Evolutionary conservation across 768 basidiomycete genomes (phyloP).

Genomic region (Kwoniella sp.): DNA sequence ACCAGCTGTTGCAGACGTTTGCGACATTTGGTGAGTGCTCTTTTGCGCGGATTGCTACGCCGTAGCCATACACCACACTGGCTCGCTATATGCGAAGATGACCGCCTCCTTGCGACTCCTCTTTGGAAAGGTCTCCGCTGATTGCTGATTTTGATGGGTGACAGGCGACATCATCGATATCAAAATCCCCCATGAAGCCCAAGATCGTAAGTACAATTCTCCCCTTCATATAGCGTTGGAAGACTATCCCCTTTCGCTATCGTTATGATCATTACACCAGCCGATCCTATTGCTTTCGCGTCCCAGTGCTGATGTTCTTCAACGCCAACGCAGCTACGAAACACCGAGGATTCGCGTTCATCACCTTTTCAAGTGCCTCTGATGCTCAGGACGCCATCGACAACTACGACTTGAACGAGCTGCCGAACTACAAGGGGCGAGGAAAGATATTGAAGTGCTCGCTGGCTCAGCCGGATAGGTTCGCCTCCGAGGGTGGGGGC

Average conservation of each 20-base stretch:
- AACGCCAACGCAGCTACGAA: conserved; percentile 35
- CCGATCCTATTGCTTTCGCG: neutral
- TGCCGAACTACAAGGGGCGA: conserved; percentile 73
- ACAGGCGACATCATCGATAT: conserved; percentile 91
- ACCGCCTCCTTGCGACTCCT: neutral
- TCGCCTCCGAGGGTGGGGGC: conserved; percentile 60
- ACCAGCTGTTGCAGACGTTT: conserved; percentile 74
- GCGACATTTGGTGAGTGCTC: conserved; percentile 75
- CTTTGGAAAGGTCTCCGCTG: no score
- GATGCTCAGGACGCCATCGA: conserved; percentile 97
- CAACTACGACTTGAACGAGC: conserved; percentile 95
- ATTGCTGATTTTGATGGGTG: neutral
- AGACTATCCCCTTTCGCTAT: conserved; percentile 23
- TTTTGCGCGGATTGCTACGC: no score
- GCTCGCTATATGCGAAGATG: neutral
- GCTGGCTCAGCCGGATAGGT: conserved; percentile 80
- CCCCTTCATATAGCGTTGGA: no score
- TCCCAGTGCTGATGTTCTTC: conserved; percentile 11
- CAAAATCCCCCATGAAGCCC: conserved; percentile 72
- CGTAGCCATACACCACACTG: neutral
- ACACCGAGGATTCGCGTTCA: conserved; percentile 84
- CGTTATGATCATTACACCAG: no score
- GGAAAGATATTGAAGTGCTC: conserved; percentile 63
- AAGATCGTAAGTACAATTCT: conserved; percentile 14
- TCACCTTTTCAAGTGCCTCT: conserved; percentile 75